Evolutionary conservation across 805 yeast genomes (phyloP), one percentile per base, ranked within the genome.

Genomic region (Kazachstania martiniae): DNA sequence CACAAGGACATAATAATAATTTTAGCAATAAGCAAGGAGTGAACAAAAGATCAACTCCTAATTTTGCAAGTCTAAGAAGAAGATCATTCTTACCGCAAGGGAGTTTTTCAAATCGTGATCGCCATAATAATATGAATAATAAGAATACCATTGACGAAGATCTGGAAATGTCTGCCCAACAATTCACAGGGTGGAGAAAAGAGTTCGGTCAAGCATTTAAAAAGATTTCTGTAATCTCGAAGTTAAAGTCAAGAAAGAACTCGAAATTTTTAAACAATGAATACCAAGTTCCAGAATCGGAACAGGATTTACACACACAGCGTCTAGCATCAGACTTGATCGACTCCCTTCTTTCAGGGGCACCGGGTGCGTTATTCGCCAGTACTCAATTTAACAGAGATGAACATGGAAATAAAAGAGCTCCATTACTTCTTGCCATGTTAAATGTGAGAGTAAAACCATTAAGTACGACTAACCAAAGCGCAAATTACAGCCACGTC

Each of bases 401-500:
- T 52, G 94, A 84, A 38, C 71, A 68, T 42, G 84, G 82, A 1
- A 67, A 70, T 3, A 70, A 77, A 35, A 70, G 95, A 38, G 91
- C 94, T 0, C 95, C 98, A 1, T 63, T 89, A 21, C 55, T 91
- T 25, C 57, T 86, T 25, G 77, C 82, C 12, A 71, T 86, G 54
- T 49, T 91, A 16, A 79, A 84, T 5, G 63, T 86, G 26, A 66
- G 69, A 27, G 65, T 91, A 4, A 45, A 44, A 28, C 57, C 52
- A 56, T 68, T 26, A 77, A 7, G 7, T 6, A 28, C 12, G 10
- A 13, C 8, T 6, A 9, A 23, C 6, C 13, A 9, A 23, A 23
- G n/a, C 12, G 10, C 25, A 9, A n/a, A n/a, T n/a, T n/a, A n/a
- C n/a, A n/a, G n/a, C n/a, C n/a, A n/a, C n/a, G n/a, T n/a, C n/a